A percentile compares a stretch with the other conserved stretches of the same genome.
These are phyloP conservation scores for Phytophthora macrochlamydospora DNA, from an alignment of 352 stramenopile genomes.

Conservation along the genomic window DNA sequence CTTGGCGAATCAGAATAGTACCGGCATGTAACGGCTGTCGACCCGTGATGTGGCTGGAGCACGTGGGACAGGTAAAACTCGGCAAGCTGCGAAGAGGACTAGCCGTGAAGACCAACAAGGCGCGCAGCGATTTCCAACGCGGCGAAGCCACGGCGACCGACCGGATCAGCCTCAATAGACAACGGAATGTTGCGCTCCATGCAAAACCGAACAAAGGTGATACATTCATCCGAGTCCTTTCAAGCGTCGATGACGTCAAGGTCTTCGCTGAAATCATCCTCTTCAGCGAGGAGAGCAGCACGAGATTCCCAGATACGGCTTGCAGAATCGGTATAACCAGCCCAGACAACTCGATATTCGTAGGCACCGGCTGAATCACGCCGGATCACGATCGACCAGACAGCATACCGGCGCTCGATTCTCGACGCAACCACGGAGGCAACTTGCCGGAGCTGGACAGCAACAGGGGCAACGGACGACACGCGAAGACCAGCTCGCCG, in stretches of 20 bases:
- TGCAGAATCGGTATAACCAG: neutral
- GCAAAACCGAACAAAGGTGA: neutral
- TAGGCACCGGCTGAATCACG: neutral
- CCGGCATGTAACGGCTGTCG: neutral
- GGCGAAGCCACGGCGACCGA: neutral
- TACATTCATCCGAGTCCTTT: neutral
- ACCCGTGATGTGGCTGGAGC: neutral
- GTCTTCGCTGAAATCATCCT: neutral
- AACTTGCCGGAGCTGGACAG: neutral
- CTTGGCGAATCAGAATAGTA: neutral
- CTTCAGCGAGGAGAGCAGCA: neutral
- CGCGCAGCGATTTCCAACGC: neutral
- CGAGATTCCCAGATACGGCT: neutral
- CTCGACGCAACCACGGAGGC: neutral
- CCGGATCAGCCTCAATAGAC: neutral
- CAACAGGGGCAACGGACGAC: neutral
- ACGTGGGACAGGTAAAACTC: neutral
- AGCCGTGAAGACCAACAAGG: neutral
- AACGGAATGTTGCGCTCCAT: neutral
- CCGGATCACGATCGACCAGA: neutral
- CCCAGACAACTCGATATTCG: neutral
- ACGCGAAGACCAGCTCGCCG: neutral
- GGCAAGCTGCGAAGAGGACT: neutral
- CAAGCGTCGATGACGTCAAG: neutral
- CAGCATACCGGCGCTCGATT: neutral